Conservation (phyloP, 192 early-diverging fungal species). For the Rhizophagus clarus region DNA sequence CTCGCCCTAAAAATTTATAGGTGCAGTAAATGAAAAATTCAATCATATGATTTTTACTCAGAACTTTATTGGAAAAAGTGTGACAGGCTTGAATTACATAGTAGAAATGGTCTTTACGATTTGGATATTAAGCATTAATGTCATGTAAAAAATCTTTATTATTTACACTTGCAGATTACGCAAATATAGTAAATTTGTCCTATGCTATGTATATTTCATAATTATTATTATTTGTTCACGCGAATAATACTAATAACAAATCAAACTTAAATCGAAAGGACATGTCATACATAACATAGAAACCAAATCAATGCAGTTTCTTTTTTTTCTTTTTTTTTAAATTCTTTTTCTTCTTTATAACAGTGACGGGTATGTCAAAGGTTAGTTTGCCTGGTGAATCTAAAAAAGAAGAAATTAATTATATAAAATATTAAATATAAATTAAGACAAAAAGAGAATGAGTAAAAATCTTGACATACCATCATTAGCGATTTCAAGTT, state of each 20-base stretch:
- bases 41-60: not conserved
- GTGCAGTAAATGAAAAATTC: not conserved
- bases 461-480: constrained; percentile 21
- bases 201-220: constrained; percentile 14
- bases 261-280: not conserved
- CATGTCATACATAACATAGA: not conserved
- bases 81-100: not conserved
- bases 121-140: not conserved
- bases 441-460: constrained; percentile 24
- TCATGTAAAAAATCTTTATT: not conserved
- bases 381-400: constrained; percentile 20
- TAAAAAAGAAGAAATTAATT: constrained; percentile 20
- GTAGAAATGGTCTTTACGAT: not conserved
- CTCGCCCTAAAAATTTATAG: not conserved
- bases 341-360: constrained; percentile 29
- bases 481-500: not conserved
- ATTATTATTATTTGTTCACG: constrained; percentile 2
- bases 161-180: constrained; percentile 20
- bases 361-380: constrained; percentile 16
- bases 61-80: too few relatives aligned
- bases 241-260: constrained; percentile 16
- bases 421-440: constrained; percentile 22
- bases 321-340: constrained; percentile 30
- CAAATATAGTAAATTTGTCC: constrained; percentile 3
- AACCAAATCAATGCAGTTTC: constrained; percentile 27